Base-by-base conservation (phyloP, 2,329 filamentous ascomycete species). In the Claviceps spartinae region DNA sequence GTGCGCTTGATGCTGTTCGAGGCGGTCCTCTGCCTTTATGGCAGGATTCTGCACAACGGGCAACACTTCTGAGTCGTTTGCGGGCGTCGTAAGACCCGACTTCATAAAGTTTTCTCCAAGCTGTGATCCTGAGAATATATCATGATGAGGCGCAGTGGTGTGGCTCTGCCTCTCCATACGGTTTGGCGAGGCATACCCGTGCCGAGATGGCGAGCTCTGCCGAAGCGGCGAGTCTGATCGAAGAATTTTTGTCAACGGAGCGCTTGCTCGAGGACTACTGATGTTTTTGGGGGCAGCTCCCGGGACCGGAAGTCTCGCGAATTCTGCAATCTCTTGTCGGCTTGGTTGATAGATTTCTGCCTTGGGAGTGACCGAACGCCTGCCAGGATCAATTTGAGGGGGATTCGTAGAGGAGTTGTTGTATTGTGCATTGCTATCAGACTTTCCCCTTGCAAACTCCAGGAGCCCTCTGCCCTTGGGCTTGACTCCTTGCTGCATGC, bases 21-120 rank as follows among this genome's bases (percentile, higher is more conserved):
- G 2, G 22, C 42, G 52, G 7, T 44, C 53, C 43, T 51, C 47
- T 1, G 20, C 22, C 53, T 54, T 55, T 20, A 50, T 51, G 11
- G 48, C 55, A 26, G 52, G 51, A 41, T 50, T 49, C 38, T 42
- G 50, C 36, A 51, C 52, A 30, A 54, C 53, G 13, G 51, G 53
- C 42, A 53, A 30, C 42, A 48, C 45, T 52, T 47, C 55, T n/a
- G 55, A 50, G 13, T 67, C 66, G 34, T 65, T 67, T 16, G 59
- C 61, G 14, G 67, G 67, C 14, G 67, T 68, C 11, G 67, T 67
- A 4, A 67, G 55, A 6, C 66, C 64, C 30, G 67, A 70, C 20
- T 65, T 62, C 66, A 70, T 67, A 42, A 70, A 70, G 46, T 62
- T 62, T 9, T 70, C 67, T 13, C 65, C 66, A 5, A 70, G 62